phyloP scores from a whole-genome alignment of 2,329 filamentous ascomycete species.

The Aspergillus neoniger region DNA sequence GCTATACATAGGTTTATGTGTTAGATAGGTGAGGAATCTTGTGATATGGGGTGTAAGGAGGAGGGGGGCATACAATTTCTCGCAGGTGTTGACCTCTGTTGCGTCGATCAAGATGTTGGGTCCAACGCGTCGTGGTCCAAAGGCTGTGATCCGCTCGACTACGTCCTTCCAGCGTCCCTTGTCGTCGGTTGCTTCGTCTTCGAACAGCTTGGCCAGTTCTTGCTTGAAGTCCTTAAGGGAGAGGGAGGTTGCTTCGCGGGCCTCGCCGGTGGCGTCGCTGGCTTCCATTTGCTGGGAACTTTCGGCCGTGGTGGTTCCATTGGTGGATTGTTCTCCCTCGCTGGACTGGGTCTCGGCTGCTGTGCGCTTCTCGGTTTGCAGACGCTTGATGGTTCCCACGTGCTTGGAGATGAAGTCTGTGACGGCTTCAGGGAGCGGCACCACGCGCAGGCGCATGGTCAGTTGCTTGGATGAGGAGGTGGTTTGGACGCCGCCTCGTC shows the following conservation, averaged over 20 bases:
- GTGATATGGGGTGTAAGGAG: neutral
- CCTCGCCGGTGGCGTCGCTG: constrained; percentile 54
- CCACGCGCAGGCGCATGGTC: constrained; percentile 71
- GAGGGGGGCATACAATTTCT: constrained; percentile 63
- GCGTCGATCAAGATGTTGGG: constrained; percentile 88
- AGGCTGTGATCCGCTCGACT: constrained; percentile 81
- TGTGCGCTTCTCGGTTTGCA: constrained; percentile 71
- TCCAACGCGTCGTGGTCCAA: constrained; percentile 80
- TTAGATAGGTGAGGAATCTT: neutral
- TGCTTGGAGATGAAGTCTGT: constrained; percentile 87
- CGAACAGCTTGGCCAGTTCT: constrained; percentile 66
- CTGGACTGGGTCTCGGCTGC: constrained; percentile 46
- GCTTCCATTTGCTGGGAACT: constrained; percentile 43
- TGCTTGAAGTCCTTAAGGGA: constrained; percentile 75
- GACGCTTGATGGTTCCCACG: constrained; percentile 71
- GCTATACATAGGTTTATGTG: constrained; percentile 26
- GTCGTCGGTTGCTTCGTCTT: constrained; percentile 69
- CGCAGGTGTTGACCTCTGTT: constrained; percentile 70
- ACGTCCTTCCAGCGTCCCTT: constrained; percentile 75
- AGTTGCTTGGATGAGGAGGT: constrained; percentile 85
- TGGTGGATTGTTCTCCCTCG: constrained; percentile 31
- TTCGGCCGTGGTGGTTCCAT: constrained; percentile 39
- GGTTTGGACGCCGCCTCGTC: constrained; percentile 74
- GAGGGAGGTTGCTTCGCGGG: constrained; percentile 63
- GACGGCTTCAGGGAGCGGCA: constrained; percentile 74